Percentiles rank a stretch among this genome's conserved stretches.
Conservation (phyloP, 805 yeast species). For the Suhomyces tanzawaensis region DNA sequence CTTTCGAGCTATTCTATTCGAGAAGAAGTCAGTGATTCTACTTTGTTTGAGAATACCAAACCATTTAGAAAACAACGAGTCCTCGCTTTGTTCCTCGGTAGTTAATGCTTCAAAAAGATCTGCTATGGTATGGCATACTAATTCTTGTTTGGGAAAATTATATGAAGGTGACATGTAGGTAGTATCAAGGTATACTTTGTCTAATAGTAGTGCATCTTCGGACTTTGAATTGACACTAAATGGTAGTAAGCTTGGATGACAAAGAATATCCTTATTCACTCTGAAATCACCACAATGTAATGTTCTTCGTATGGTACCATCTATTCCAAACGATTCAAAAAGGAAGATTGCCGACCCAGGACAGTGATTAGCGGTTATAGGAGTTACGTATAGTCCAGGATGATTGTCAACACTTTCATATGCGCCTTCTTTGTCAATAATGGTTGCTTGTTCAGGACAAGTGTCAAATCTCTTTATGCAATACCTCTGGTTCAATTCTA, state of each 20-base stretch:
- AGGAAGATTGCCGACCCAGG: constrained; percentile 90
- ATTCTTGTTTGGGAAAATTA: constrained; percentile 73
- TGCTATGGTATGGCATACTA: constrained; percentile 62
- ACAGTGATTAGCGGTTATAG: constrained; percentile 90
- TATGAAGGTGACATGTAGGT: constrained; percentile 79
- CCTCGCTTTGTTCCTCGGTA: constrained; percentile 6
- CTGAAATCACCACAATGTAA: constrained; percentile 96
- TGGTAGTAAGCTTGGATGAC: constrained; percentile 27
- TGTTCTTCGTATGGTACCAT: constrained; percentile 26
- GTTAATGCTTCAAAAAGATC: constrained; percentile 46
- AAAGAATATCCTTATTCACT: constrained; percentile 53
- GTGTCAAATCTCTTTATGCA: constrained; percentile 16
- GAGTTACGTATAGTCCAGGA: constrained; percentile 50
- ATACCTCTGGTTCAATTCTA: constrained; percentile 42
- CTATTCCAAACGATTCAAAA: constrained; percentile 47
- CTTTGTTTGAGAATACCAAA: constrained; percentile 36
- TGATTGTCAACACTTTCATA: constrained; percentile 7
- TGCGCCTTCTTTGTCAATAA: constrained; percentile 17
- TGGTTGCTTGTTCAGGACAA: not conserved
- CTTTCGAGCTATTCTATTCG: constrained; percentile 10
- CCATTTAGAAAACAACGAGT: constrained; percentile 26
- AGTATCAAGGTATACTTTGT: constrained; percentile 80
- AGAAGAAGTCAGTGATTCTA: constrained; percentile 38
- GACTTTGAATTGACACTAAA: constrained; percentile 15
- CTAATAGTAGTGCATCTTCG: constrained; percentile 28